Conservation (phyloP, 2,329 filamentous ascomycete species). For the Alternaria ventricosa region DNA sequence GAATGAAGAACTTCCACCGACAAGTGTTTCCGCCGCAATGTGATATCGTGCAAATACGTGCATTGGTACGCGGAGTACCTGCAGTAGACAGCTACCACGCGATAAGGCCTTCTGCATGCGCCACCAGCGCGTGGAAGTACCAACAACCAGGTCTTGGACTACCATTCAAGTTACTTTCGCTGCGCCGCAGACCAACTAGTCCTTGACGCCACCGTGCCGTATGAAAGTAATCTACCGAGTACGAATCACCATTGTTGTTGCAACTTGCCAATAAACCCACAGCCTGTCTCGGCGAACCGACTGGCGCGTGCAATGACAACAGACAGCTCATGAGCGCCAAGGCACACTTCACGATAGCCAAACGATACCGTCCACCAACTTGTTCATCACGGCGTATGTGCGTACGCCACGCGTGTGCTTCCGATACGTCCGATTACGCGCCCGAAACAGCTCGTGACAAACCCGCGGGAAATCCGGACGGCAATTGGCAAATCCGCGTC, state of each 20-base stretch:
- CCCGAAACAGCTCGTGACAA: background rate
- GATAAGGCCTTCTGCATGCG: background rate
- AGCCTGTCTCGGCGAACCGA: background rate
- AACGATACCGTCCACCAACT: background rate
- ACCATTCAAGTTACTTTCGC: background rate
- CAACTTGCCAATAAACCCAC: background rate
- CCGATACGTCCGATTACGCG: background rate
- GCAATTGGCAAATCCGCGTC: background rate
- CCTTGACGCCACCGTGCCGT: constrained; percentile 1
- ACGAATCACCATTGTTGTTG: background rate
- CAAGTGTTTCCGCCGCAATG: background rate
- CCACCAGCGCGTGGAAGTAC: background rate
- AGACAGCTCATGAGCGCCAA: background rate
- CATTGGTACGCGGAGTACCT: background rate
- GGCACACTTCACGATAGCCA: background rate
- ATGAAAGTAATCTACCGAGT: background rate
- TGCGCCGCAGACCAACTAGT: background rate
- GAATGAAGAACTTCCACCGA: background rate
- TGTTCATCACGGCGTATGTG: background rate
- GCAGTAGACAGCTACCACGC: background rate
- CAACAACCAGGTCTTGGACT: background rate
- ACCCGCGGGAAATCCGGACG: background rate
- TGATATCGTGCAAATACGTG: background rate
- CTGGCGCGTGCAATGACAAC: background rate
- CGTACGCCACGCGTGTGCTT: background rate